Base-by-base conservation (phyloP, 2,329 filamentous ascomycete species). In the Dothistroma pini region DNA sequence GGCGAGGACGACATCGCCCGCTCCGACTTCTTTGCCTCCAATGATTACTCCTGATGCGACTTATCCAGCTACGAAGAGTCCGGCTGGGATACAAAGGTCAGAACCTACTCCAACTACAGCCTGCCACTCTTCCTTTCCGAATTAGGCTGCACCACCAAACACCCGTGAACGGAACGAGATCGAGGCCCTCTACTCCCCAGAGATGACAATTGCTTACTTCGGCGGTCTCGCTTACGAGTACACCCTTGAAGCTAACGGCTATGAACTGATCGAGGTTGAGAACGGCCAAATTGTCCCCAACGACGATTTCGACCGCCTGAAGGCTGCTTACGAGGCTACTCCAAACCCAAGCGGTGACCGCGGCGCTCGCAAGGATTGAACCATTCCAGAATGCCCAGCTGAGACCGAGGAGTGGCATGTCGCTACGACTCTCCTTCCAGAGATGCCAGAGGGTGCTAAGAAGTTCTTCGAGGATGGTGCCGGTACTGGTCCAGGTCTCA, bases 211-310 rank as follows among this genome's bases (percentile, higher is more conserved):
- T 29, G 92, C 96, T 69, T 97, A 96, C 84, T 97, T 93, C 32
- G 93, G 93, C 71, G 93, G 93, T 76, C 84, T 97, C 38, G 89
- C 96, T 75, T 97, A 97, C 80, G 93, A 97, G 78, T 97, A 96
- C 81, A 88, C 90, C 12, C 79, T 89, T 70, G 91, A 95, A 77
- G 80, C 82, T 62, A 91, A 89, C 79, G 82, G 88, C 53, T 97
- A 87, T 75, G 93, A 93, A 66, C 87, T 96, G 60, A 91, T 93
- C 72, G 77, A 85, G 62, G 79, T 93, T 69, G 72, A 77, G 47
- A 69, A 75, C 63, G 71, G 77, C 74, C 75, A 75, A 21, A 83
- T 90, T 62, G 78, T 77, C 25, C 83, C 88, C 66, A 78, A 83
- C 52, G 68, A 76, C 32, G 90, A 93, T 71, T 96, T 87, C 76